Evolutionary conservation across 148 eudicot genomes (phyloP).

Genomic region (Talinum fruticosum): DNA sequence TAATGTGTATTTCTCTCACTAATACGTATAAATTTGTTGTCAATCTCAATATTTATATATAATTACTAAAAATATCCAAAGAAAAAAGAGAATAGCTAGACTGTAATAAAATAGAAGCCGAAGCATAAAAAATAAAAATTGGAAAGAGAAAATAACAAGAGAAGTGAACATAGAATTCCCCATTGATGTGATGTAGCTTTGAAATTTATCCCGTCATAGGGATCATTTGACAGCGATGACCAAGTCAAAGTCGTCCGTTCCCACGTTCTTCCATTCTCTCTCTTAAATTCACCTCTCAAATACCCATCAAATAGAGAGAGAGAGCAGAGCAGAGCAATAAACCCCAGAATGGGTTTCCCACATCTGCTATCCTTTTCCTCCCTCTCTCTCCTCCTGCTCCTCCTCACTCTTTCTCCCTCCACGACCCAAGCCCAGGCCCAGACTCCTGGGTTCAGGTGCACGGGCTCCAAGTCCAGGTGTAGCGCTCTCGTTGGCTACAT

Average conservation of each 20-base stretch:
- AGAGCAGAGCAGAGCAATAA: neutral
- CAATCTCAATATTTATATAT: too few species aligned
- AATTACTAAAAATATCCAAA: too few species aligned
- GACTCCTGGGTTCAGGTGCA: constrained; percentile 45
- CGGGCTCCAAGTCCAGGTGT: constrained; percentile 43
- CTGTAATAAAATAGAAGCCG: too few species aligned
- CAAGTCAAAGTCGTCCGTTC: constrained; percentile 8
- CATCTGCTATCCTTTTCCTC: constrained; percentile 1
- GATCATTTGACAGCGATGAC: neutral
- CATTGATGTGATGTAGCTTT: too few species aligned
- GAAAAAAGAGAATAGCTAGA: too few species aligned
- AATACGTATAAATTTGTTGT: too few species aligned
- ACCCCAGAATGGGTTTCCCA: neutral
- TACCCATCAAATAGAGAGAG: neutral
- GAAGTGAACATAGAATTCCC: neutral
- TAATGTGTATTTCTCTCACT: too few species aligned
- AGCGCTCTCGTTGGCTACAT: constrained; percentile 49
- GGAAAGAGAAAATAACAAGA: neutral
- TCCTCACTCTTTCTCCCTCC: constrained; percentile 6
- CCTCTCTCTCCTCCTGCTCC: constrained; percentile 1
- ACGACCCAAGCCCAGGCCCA: neutral
- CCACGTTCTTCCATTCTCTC: neutral
- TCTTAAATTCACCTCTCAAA: neutral
- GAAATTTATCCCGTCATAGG: too few species aligned
- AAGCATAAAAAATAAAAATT: too few species aligned